These are phyloP conservation scores for Pseudisothecium myosuroides DNA, from an alignment of 225 moss, liverwort and hornwort species.

Conservation along the genomic window DNA sequence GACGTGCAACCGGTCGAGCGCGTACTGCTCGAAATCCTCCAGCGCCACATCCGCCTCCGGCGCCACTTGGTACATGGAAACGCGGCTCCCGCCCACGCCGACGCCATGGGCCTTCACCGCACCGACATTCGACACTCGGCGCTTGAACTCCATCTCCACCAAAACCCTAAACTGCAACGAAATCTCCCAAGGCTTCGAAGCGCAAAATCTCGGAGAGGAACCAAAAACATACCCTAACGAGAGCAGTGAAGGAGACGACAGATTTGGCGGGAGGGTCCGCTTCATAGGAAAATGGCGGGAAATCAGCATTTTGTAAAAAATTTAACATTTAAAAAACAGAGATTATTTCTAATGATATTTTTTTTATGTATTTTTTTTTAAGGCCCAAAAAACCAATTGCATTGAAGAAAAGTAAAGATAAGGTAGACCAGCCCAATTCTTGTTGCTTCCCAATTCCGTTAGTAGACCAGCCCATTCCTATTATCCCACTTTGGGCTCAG, in stretches of 20 bases:
- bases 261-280: conserved; percentile 1
- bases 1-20: conserved; percentile 74
- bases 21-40: conserved; percentile 91
- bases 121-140: conserved; percentile 23
- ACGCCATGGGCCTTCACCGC: conserved; percentile 14
- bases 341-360: background rate
- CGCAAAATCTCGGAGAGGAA: background rate
- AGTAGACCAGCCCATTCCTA: no score
- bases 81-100: conserved; percentile 20
- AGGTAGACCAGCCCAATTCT: no score
- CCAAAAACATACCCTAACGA: background rate
- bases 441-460: no score
- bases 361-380: no score
- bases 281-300: background rate
- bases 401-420: no score
- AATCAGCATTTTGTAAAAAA: background rate
- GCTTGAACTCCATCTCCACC: conserved; percentile 51
- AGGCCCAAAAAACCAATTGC: no score
- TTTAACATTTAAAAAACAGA: background rate
- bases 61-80: conserved; percentile 68
- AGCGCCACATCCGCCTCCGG: conserved; percentile 60
- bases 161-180: background rate
- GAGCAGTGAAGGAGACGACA: background rate
- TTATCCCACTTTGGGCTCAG: no score
- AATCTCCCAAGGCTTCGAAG: background rate